These are phyloP conservation scores for Gigaspora rosea DNA, from an alignment of 192 early-diverging fungal species.

Conservation along the genomic window DNA sequence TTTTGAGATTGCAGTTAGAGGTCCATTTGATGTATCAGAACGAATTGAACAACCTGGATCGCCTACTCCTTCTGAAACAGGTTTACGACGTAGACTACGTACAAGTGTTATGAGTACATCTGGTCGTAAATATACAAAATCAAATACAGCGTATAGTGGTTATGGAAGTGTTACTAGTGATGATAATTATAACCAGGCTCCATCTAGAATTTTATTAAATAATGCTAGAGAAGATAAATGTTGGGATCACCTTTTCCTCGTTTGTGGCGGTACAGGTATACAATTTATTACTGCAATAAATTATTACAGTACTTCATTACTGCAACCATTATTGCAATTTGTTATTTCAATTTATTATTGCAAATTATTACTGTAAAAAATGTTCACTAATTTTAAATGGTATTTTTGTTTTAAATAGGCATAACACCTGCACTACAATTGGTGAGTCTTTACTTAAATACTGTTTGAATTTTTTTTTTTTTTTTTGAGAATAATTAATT, in stretches of 20 bases:
- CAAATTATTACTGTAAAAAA: too few relatives aligned
- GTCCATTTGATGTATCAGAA: constrained; percentile 31
- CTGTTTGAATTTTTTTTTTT: too few relatives aligned
- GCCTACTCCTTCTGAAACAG: background rate
- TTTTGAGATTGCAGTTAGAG: constrained; percentile 25
- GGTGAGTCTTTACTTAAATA: background rate
- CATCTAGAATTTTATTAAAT: constrained; percentile 22
- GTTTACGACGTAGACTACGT: too few relatives aligned
- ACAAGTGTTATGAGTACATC: too few relatives aligned
- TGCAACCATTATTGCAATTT: too few relatives aligned
- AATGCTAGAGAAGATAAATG: constrained; percentile 8
- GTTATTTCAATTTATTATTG: too few relatives aligned
- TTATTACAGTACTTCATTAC: too few relatives aligned
- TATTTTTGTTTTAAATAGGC: background rate
- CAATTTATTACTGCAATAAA: too few relatives aligned
- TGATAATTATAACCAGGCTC: background rate
- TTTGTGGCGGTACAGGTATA: constrained; percentile 25
- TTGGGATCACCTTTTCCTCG: constrained; percentile 31
- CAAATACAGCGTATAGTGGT: background rate
- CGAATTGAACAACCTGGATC: background rate
- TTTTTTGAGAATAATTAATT: background rate
- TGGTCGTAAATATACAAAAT: background rate
- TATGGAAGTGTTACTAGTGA: background rate
- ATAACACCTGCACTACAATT: constrained; percentile 18
- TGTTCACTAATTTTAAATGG: too few relatives aligned